Percentiles rank a stretch among this genome's conserved stretches.
Evolutionary conservation across 768 basidiomycete genomes (phyloP).

Genomic region (Galerina marginata): DNA sequence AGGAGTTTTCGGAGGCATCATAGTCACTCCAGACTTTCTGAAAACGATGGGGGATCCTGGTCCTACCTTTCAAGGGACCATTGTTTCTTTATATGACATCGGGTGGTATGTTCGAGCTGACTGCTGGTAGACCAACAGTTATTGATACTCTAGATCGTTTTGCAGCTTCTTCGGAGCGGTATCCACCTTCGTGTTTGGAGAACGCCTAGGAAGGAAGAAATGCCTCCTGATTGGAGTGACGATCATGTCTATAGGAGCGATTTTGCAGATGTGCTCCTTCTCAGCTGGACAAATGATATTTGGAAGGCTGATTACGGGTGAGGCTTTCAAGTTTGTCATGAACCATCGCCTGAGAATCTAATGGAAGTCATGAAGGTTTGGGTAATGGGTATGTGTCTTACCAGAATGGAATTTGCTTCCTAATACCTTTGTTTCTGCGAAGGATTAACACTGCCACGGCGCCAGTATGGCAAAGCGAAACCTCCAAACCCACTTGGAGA

Average conservation of each 20-base stretch:
- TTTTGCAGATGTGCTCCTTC: conserved; percentile 52
- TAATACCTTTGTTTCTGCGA: background rate
- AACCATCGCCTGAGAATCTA: background rate
- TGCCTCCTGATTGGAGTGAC: conserved; percentile 54
- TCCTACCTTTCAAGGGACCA: conserved; percentile 50
- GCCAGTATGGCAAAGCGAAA: conserved; percentile 59
- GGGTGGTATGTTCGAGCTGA: conserved; percentile 41
- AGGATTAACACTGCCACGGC: conserved; percentile 56
- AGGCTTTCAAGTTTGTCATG: conserved; percentile 1
- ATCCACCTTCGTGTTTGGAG: conserved; percentile 47
- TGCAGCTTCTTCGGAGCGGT: conserved; percentile 52
- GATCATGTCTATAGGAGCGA: conserved; percentile 58
- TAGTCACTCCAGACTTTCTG: conserved; percentile 52
- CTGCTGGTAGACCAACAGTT: background rate
- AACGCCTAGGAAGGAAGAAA: conserved; percentile 49
- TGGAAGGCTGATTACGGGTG: conserved; percentile 51
- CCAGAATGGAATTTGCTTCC: background rate
- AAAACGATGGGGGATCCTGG: conserved; percentile 53
- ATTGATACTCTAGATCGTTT: background rate
- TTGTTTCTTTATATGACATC: conserved; percentile 57
- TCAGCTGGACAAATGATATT: conserved; percentile 55
- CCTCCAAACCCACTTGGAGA: conserved; percentile 51
- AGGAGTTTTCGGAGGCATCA: conserved; percentile 58
- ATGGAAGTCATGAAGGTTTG: conserved; percentile 34
- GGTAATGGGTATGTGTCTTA: conserved; percentile 45